A percentile compares a stretch with the other conserved stretches of the same genome.
Conservation (phyloP, 176 grass and related monocot species). For the Aegilops bicornis region DNA sequence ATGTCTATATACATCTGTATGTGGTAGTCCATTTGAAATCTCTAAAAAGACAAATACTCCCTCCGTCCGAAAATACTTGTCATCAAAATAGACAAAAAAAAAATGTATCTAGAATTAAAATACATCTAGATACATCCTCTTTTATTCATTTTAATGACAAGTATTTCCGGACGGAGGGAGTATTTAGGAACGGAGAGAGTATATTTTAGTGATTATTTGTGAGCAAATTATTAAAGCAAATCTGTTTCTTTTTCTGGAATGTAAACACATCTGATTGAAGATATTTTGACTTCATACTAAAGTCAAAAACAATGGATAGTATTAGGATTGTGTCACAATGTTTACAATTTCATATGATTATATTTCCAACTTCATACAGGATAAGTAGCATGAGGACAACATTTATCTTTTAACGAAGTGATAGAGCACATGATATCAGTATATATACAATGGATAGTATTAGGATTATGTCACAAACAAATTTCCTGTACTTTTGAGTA, state of each 20-base stretch:
- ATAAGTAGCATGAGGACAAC: not conserved
- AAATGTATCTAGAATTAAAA: too few species aligned
- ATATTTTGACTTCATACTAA: constrained; percentile 5
- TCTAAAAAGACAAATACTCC: too few species aligned
- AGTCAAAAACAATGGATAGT: not conserved
- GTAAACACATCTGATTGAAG: not conserved
- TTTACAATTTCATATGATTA: constrained; percentile 13
- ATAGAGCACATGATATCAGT: constrained; percentile 2
- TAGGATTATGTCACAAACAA: not conserved
- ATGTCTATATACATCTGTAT: too few species aligned
- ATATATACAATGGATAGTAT: not conserved
- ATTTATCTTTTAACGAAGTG: not conserved
- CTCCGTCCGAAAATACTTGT: too few species aligned
- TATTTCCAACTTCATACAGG: not conserved
- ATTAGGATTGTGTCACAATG: not conserved
- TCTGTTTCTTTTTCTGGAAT: not conserved
- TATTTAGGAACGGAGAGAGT: too few species aligned
- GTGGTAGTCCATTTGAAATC: too few species aligned
- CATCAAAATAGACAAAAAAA: too few species aligned
- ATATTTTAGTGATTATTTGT: not conserved
- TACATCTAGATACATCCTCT: too few species aligned
- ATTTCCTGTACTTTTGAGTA: not conserved
- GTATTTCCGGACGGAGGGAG: too few species aligned
- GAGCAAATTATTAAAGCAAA: not conserved
- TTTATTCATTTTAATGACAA: too few species aligned